phyloP scores from a whole-genome alignment of 306 rosid genomes.

The Erythrophleum fordii region DNA sequence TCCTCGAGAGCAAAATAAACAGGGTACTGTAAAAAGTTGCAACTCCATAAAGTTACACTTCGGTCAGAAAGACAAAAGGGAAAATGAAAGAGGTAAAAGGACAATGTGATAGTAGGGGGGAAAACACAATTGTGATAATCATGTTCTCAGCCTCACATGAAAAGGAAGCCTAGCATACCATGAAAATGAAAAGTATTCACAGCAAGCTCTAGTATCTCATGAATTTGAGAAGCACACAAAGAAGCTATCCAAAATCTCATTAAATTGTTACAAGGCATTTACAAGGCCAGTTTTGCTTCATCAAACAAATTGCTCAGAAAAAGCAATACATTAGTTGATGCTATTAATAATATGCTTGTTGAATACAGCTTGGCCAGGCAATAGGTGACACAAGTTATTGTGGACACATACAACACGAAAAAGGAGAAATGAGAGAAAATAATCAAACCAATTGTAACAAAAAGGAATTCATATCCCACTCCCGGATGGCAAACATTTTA shows the following conservation, averaged over 20 bases:
- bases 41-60: constrained; percentile 36
- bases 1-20: constrained; percentile 97
- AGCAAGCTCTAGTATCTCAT: background rate
- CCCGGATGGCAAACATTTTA: constrained; percentile 18
- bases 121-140: constrained; percentile 10
- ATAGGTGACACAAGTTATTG: background rate
- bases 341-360: background rate
- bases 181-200: background rate
- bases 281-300: constrained; percentile 23
- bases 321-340: constrained; percentile 1
- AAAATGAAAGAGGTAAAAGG: background rate
- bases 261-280: constrained; percentile 2
- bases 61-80: constrained; percentile 4
- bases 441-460: background rate
- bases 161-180: constrained; percentile 11
- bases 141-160: background rate
- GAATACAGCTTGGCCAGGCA: constrained; percentile 25
- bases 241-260: constrained; percentile 25
- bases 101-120: background rate
- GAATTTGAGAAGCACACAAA: constrained; percentile 18
- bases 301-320: constrained; percentile 22
- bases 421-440: background rate
- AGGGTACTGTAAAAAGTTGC: constrained; percentile 78
- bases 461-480: constrained; percentile 28
- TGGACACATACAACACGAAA: background rate